Percentiles rank a stretch among this genome's conserved stretches.
Conservation (phyloP, 441 rosid genomes). For the Erodium chrysanthum region DNA sequence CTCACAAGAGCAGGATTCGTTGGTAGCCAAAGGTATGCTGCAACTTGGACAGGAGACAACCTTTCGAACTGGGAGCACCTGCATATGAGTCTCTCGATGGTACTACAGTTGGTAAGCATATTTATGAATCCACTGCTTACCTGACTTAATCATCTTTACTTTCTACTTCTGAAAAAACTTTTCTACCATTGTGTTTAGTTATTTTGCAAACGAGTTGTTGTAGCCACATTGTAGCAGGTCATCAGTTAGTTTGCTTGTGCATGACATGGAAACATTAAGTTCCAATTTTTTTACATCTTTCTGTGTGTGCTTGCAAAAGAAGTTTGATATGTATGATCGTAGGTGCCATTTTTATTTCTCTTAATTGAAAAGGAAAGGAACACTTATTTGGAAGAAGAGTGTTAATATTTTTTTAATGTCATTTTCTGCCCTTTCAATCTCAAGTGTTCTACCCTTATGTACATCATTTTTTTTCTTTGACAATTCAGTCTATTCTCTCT, state of each 20-base stretch:
- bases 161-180: not conserved
- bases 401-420: not conserved
- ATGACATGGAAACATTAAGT: not conserved
- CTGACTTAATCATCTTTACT: not conserved
- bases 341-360: not conserved
- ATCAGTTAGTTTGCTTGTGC: not conserved
- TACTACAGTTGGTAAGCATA: slow-evolving; percentile 80
- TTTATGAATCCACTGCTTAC: slow-evolving; percentile 3
- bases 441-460: not conserved
- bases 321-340: not conserved
- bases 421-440: no score
- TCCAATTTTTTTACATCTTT: not conserved
- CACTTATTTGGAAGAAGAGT: not conserved
- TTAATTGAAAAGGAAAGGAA: not conserved
- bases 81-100: slow-evolving; percentile 85
- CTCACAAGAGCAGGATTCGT: slow-evolving; percentile 92
- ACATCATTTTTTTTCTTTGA: not conserved
- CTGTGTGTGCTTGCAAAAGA: not conserved
- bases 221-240: slow-evolving; percentile 1
- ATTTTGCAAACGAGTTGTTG: not conserved
- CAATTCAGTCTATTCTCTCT: not conserved
- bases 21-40: slow-evolving; percentile 88
- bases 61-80: slow-evolving; percentile 89
- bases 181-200: not conserved
- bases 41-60: slow-evolving; percentile 97